A percentile compares a stretch with the other conserved stretches of the same genome.
Evolutionary conservation across 306 rosid species (phyloP).

Genomic region (Vigna radiata): DNA sequence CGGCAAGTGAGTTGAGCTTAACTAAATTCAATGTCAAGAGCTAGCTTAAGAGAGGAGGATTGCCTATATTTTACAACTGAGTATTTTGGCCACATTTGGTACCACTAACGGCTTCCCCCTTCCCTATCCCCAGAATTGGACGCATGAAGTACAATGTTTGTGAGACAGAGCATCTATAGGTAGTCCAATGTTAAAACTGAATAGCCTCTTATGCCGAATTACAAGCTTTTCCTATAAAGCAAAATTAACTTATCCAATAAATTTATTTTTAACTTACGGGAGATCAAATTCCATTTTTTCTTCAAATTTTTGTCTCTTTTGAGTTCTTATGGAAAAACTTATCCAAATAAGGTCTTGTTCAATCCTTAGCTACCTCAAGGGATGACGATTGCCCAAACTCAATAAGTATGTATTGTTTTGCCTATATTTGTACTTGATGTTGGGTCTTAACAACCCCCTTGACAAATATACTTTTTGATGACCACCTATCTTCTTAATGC

Average conservation of each 20-base stretch:
- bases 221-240: background rate
- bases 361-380: background rate
- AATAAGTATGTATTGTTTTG: background rate
- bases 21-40: background rate
- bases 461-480: conserved; percentile 11
- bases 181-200: background rate
- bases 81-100: background rate
- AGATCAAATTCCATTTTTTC: background rate
- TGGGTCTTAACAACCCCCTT: background rate
- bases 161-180: background rate
- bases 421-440: background rate
- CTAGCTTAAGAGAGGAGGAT: background rate
- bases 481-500: background rate
- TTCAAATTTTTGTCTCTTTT: background rate
- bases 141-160: background rate
- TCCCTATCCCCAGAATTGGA: no score
- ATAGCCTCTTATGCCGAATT: background rate
- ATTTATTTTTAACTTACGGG: background rate
- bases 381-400: background rate
- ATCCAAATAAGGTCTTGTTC: background rate
- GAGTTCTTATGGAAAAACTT: background rate
- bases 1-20: background rate
- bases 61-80: background rate
- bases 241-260: background rate
- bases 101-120: background rate